Evolutionary conservation across 2,329 filamentous ascomycete genomes (phyloP).

Genomic region (Fusarium virguliforme): DNA sequence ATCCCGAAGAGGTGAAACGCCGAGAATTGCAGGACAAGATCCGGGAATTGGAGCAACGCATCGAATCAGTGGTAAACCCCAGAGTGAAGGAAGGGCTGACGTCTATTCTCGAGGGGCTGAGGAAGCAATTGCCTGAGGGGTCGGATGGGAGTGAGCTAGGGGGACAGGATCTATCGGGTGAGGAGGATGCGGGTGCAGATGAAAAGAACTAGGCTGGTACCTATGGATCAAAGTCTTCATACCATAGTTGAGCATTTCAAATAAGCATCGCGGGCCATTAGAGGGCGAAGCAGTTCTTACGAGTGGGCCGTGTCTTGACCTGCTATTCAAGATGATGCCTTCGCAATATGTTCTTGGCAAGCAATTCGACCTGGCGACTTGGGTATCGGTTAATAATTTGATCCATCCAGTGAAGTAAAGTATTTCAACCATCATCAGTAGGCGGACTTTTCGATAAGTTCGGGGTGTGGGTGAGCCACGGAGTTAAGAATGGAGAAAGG

Average conservation of each 20-base stretch:
- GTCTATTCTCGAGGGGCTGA: constrained; percentile 27
- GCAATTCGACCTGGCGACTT: neutral
- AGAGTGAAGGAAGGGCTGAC: constrained; percentile 32
- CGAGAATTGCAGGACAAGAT: constrained; percentile 39
- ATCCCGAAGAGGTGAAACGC: constrained; percentile 14
- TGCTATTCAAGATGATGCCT: no score
- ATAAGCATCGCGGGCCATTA: no score
- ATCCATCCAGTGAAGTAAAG: neutral
- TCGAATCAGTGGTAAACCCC: constrained; percentile 26
- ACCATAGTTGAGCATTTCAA: no score
- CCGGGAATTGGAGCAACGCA: constrained; percentile 38
- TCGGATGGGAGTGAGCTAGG: neutral
- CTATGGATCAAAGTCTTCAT: neutral
- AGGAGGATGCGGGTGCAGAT: neutral
- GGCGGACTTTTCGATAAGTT: constrained; percentile 7
- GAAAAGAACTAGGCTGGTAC: neutral
- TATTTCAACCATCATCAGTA: neutral
- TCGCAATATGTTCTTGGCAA: no score
- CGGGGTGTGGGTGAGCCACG: neutral
- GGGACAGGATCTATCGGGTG: neutral
- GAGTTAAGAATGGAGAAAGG: constrained; percentile 2
- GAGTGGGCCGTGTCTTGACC: no score
- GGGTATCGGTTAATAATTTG: neutral
- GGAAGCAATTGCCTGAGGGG: constrained; percentile 23
- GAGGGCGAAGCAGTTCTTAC: no score